A percentile compares a stretch with the other conserved stretches of the same genome.
phyloP scores from a whole-genome alignment of 768 basidiomycete genomes.

The Xanthoconium stramineum region DNA sequence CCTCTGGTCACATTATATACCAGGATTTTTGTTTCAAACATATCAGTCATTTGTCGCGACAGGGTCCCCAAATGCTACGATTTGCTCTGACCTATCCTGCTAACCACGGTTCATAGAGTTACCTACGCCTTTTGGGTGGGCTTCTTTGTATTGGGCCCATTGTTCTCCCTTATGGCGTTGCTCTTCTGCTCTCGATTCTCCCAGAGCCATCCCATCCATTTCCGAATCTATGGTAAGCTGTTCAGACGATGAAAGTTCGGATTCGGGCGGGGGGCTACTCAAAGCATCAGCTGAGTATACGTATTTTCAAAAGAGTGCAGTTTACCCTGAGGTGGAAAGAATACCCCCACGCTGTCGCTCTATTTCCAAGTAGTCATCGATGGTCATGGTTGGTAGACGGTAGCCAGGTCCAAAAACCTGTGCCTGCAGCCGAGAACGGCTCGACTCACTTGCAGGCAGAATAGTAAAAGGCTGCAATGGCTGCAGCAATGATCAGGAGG shows the following conservation, averaged over 20 bases:
- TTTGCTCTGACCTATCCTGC: slow-evolving; percentile 4
- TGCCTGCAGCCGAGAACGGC: slow-evolving; percentile 69
- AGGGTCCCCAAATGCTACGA: slow-evolving; percentile 4
- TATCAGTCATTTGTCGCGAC: slow-evolving; percentile 18
- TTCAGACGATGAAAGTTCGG: slow-evolving; percentile 69
- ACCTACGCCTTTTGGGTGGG: slow-evolving; percentile 85
- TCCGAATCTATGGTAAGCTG: slow-evolving; percentile 78
- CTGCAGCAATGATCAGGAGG: slow-evolving; percentile 37
- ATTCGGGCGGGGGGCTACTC: slow-evolving; percentile 62
- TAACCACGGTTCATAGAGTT: slow-evolving; percentile 93
- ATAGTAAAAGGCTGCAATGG: slow-evolving; percentile 92
- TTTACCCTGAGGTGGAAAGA: slow-evolving; percentile 84
- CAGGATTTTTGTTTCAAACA: slow-evolving; percentile 26
- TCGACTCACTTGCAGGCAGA: slow-evolving; percentile 63
- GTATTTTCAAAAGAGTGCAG: slow-evolving; percentile 8
- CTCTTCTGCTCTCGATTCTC: slow-evolving; percentile 67
- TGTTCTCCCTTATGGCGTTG: slow-evolving; percentile 84
- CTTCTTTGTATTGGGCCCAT: slow-evolving; percentile 88
- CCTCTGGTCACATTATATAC: slow-evolving; percentile 24
- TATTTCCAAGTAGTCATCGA: slow-evolving; percentile 91
- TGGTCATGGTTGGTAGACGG: slow-evolving; percentile 89
- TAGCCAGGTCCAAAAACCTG: slow-evolving; percentile 85
- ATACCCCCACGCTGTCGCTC: slow-evolving; percentile 84
- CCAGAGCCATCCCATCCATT: slow-evolving; percentile 72
- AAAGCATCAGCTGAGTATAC: slow-evolving; percentile 6